Evolutionary conservation across 352 stramenopile species (phyloP).

Genomic region (Phytophthora megakarya): DNA sequence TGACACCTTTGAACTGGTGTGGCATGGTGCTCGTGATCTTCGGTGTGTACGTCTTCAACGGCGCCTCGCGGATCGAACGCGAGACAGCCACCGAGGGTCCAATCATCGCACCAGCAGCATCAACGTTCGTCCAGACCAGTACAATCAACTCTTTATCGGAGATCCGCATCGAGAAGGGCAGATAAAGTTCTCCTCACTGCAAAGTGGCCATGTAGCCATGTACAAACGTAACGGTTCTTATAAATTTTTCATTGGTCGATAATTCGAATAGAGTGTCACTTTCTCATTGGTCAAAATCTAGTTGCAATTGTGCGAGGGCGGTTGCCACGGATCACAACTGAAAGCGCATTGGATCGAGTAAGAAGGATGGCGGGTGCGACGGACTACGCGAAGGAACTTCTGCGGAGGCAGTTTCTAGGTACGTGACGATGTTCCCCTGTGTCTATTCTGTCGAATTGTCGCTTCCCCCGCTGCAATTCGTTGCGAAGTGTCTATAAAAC

Average conservation of each 20-base stretch:
- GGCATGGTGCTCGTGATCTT: conserved; percentile 89
- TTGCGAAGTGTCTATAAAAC: background rate
- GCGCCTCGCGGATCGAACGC: conserved; percentile 65
- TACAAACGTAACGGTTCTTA: conserved; percentile 24
- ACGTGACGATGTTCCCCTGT: conserved; percentile 19
- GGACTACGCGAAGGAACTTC: conserved; percentile 82
- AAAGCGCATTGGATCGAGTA: conserved; percentile 17
- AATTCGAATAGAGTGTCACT: background rate
- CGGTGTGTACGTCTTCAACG: conserved; percentile 90
- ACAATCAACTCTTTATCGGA: conserved; percentile 67
- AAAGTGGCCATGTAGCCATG: conserved; percentile 28
- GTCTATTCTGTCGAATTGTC: background rate
- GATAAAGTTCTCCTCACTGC: conserved; percentile 9
- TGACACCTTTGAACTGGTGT: conserved; percentile 82
- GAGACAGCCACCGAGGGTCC: conserved; percentile 32
- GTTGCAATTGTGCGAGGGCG: background rate
- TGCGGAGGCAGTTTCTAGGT: conserved; percentile 84
- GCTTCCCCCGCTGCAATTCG: background rate
- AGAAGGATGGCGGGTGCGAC: conserved; percentile 47
- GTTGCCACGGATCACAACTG: conserved; percentile 28
- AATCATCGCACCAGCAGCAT: conserved; percentile 37
- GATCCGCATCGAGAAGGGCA: conserved; percentile 65
- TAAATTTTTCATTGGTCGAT: conserved; percentile 18
- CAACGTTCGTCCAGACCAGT: conserved; percentile 47
- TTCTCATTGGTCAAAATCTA: background rate